Base-by-base conservation (phyloP, 495 filamentous ascomycete genomes). In the Staphylotrichum longicolle region DNA sequence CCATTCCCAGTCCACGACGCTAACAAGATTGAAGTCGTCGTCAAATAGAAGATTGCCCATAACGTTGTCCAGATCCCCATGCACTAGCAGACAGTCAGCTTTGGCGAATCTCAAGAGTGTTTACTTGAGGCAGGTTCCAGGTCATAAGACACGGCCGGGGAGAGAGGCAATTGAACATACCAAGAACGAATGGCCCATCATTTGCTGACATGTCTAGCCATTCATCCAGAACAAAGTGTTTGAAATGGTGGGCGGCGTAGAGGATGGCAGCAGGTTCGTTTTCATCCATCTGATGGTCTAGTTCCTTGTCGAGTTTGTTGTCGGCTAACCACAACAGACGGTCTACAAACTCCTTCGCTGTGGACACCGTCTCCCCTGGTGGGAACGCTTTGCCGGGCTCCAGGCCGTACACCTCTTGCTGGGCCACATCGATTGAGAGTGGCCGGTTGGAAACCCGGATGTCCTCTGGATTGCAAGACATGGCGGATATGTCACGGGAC, bases 1-100 rank as follows among this genome's bases (percentile, higher is more conserved):
- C 44, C 55, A 58, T 33, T 58, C 55, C 55, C 55, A 58, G 34
- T 58, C 55, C n/a, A 58, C 15, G 20, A 58, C 9, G 2, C 44
- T 44, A 2, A 58, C 55, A 4, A 40, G 55, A 15, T 49, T 49
- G 45, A 40, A 49, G 34, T 58, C 55, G 1, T 48, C 14, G 45
- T 58, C 45, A 7, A 58, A 58, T 11, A 58, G 14, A 2, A 58
- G 8, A 41, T 58, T 49, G n/a, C 44, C 9, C 3, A 49, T 30
- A 0, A 58, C 15, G 3, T 39, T 30, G 1, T 58, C 55, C 44
- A 58, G 49, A 3, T 58, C 55, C 7, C 55, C 44, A 34, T 58
- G 55, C 15, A 33, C 55, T 49, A 49, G n/a, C n/a, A 27, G 20
- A 27, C 20, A 27, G 20, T n/a, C n/a, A n/a, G n/a, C n/a, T n/a